Conservation (phyloP, 164 flowering plant genomes). For the Nymphaea thermarum region DNA sequence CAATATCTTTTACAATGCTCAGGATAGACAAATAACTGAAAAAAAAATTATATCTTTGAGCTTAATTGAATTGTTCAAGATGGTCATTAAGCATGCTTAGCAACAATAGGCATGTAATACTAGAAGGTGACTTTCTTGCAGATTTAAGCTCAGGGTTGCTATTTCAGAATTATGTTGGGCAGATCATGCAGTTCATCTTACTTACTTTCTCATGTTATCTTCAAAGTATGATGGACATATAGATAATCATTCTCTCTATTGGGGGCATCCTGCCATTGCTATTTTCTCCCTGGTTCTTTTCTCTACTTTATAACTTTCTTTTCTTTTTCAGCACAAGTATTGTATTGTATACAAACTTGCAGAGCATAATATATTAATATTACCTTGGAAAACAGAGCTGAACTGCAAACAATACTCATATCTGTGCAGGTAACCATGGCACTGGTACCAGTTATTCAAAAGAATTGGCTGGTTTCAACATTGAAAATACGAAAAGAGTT, state of each 20-base stretch:
- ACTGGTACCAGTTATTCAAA: neutral
- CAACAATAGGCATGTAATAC: neutral
- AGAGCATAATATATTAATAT: neutral
- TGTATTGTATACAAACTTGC: neutral
- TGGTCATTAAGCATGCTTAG: too few relatives aligned
- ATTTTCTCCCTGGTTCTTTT: neutral
- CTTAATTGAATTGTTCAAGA: too few relatives aligned
- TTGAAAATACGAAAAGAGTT: neutral
- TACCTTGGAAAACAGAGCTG: neutral
- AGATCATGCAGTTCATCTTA: neutral
- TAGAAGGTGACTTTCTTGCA: neutral
- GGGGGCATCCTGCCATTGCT: neutral
- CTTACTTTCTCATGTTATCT: neutral
- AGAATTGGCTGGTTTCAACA: neutral
- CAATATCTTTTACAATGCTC: too few relatives aligned
- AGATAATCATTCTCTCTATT: neutral
- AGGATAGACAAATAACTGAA: too few relatives aligned
- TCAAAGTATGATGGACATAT: neutral
- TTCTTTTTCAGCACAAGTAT: neutral
- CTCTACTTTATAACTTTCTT: neutral
- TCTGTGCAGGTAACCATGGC: constrained; percentile 4
- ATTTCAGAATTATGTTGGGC: neutral
- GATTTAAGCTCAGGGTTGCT: neutral
- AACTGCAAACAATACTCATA: neutral
- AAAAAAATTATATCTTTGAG: too few relatives aligned